Evolutionary conservation across 768 basidiomycete species (phyloP).

Genomic region (Amanita rimosa): DNA sequence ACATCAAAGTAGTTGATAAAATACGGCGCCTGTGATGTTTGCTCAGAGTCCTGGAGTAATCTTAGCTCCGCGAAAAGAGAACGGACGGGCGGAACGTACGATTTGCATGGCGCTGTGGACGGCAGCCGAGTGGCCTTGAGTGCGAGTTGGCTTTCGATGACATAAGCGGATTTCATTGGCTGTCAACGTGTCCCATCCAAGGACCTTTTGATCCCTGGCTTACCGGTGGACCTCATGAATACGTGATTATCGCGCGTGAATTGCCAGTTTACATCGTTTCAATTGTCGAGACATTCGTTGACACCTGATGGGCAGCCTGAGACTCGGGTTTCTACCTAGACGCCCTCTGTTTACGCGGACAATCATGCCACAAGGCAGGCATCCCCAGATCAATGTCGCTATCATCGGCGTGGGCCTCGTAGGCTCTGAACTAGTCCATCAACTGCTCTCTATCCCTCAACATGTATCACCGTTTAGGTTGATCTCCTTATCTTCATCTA

Average conservation of each 20-base stretch:
- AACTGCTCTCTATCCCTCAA: constrained; percentile 59
- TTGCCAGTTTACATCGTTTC: too few relatives aligned
- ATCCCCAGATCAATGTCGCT: constrained; percentile 39
- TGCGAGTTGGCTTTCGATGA: background rate
- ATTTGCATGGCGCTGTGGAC: constrained; percentile 1
- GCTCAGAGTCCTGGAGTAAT: background rate
- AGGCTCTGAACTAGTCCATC: constrained; percentile 76
- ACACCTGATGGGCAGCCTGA: background rate
- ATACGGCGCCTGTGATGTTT: background rate
- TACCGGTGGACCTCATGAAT: too few relatives aligned
- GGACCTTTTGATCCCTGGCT: too few relatives aligned
- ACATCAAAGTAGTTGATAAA: constrained; percentile 5
- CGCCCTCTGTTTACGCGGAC: background rate
- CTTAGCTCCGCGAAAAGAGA: background rate
- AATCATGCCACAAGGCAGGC: constrained; percentile 2
- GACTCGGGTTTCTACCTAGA: background rate
- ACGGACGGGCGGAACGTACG: background rate
- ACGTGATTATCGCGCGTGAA: background rate
- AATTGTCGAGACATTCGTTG: background rate
- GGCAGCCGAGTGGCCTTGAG: background rate
- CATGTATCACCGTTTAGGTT: constrained; percentile 46
- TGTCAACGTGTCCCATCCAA: background rate
- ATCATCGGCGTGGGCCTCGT: constrained; percentile 91
- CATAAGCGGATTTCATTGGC: background rate
- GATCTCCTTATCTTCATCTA: constrained; percentile 61